Evolutionary conservation across 805 yeast species (phyloP).

Genomic region (Saccharomycopsis capsularis): DNA sequence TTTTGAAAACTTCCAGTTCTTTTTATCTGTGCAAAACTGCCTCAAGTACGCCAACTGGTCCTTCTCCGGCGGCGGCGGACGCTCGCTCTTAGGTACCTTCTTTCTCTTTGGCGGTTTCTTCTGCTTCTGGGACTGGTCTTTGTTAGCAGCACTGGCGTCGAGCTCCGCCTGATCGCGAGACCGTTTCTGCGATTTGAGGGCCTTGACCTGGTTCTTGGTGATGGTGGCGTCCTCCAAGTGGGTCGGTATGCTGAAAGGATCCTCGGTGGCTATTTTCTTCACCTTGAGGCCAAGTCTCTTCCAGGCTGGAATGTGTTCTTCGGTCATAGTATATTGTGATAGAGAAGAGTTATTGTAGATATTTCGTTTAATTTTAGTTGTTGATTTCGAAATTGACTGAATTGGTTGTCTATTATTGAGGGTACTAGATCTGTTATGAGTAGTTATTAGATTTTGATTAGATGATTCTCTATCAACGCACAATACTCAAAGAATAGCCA

Average conservation of each 20-base stretch:
- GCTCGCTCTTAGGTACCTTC: constrained; percentile 61
- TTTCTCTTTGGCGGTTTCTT: constrained; percentile 63
- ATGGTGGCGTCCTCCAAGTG: constrained; percentile 39
- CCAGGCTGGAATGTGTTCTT: constrained; percentile 66
- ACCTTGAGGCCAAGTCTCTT: constrained; percentile 66
- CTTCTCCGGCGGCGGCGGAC: constrained; percentile 58
- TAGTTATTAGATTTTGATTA: no score
- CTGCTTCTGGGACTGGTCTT: constrained; percentile 20
- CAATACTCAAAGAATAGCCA: no score
- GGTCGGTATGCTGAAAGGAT: constrained; percentile 38
- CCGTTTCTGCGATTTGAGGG: constrained; percentile 27
- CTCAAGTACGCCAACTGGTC: constrained; percentile 66
- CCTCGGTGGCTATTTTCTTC: constrained; percentile 35
- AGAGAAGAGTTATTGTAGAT: no score
- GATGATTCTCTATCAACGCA: no score
- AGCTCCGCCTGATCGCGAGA: constrained; percentile 20
- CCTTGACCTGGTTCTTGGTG: constrained; percentile 38
- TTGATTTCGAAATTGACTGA: no score
- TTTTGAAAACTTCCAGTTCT: constrained; percentile 76
- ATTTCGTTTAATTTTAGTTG: no score
- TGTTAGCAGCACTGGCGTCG: no score
- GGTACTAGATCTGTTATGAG: no score
- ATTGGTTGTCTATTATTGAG: no score
- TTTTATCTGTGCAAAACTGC: constrained; percentile 48
- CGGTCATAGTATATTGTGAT: no score